Evolutionary conservation across 2,329 filamentous ascomycete genomes (phyloP).

Genomic region (Curvularia sp.): DNA sequence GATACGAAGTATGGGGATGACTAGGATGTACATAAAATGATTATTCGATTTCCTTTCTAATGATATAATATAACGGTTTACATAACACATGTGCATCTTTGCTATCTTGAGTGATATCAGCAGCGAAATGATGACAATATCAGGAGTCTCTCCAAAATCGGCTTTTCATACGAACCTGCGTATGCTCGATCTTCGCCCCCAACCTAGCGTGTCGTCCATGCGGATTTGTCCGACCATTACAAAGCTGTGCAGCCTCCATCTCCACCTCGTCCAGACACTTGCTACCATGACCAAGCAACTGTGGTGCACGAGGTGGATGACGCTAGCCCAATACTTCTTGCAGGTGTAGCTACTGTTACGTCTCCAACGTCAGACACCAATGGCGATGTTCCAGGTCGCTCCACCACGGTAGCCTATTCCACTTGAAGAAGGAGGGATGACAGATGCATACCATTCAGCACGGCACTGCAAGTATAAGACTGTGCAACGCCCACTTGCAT

Average conservation of each 20-base stretch:
- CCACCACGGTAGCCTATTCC: background rate
- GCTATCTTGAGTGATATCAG: background rate
- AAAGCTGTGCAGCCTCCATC: background rate
- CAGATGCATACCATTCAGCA: background rate
- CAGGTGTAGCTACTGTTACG: background rate
- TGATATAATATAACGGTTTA: background rate
- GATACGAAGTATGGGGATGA: background rate
- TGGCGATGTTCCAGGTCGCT: background rate
- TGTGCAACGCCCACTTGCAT: background rate
- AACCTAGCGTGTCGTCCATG: background rate
- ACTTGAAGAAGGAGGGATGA: background rate
- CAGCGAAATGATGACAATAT: background rate
- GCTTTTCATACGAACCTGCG: background rate
- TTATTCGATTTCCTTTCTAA: background rate
- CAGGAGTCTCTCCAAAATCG: background rate
- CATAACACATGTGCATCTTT: background rate
- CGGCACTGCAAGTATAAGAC: background rate
- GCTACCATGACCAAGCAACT: background rate
- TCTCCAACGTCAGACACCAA: background rate
- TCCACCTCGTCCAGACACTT: background rate
- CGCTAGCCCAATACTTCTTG: background rate
- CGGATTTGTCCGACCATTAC: background rate
- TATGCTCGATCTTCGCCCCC: background rate
- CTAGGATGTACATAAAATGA: background rate
- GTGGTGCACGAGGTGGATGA: background rate